Evolutionary conservation across 2,329 filamentous ascomycete species (phyloP), one percentile per base, ranked within the genome.

Genomic region (Dactylellina haptotyla): DNA sequence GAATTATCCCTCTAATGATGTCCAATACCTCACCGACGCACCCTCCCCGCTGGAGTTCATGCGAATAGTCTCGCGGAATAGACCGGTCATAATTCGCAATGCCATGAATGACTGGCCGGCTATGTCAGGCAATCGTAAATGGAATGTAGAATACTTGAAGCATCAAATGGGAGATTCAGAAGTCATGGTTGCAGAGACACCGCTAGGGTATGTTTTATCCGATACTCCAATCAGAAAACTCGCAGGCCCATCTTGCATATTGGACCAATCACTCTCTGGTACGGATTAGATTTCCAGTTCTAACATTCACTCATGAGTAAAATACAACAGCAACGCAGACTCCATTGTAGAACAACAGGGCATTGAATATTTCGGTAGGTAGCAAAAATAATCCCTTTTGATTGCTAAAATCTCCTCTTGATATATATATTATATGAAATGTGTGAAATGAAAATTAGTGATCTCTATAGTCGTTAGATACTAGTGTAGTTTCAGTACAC

Each of bases 121-220:
- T 0, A 83, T 83, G 23, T 50, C 26, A 16, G 46, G 26, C n/a
- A 48, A 54, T 2, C 82, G 81, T 63, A 83, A 81, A 56, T 95
- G 91, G 91, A 84, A 85, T 70, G 84, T 85, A 1, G 78, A 81
- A 0, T 90, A 88, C 77, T 82, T 95, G 2, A 83, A 83, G 28
- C 76, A 83, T 1, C 81, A 82, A 0, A 84, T 95, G 77, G 81
- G 80, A 4, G 84, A 84, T 2, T 83, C 86, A 59, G 80, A 80
- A 0, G 89, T 95, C 57, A 91, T 91, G 76, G 90, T 94, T 65
- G 90, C 91, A 20, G 85, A 92, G 32, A 95, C 91, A n/a, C 90
- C 90, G 0, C 79, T 83, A 46, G 90, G 90, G 86, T 89, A 82
- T 76, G 83, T 82, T n/a, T n/a, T n/a, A n/a, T n/a, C n/a, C n/a